phyloP scores from a whole-genome alignment of 176 grass and related monocot genomes.

The Musa schizocarpa region DNA sequence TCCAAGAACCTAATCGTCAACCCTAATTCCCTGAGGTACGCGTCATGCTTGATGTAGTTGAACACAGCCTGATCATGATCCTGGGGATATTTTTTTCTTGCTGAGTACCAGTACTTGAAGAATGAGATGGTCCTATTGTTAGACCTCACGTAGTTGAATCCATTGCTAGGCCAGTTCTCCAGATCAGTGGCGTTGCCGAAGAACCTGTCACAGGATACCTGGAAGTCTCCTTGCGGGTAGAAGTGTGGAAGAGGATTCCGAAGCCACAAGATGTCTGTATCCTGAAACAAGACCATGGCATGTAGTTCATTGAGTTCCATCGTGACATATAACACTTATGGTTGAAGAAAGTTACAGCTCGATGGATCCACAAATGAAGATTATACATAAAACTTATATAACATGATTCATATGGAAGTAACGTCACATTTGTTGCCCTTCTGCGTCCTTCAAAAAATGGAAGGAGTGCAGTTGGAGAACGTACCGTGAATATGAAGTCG shows the following conservation, averaged over 20 bases:
- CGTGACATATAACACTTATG: too few relatives aligned
- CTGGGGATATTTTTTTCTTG: slow-evolving; percentile 28
- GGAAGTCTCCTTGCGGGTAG: slow-evolving; percentile 49
- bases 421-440: too few relatives aligned
- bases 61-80: slow-evolving; percentile 66
- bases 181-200: slow-evolving; percentile 43
- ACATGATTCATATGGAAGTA: too few relatives aligned
- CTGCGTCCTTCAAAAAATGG: too few relatives aligned
- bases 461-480: neutral
- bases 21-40: slow-evolving; percentile 13
- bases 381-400: too few relatives aligned
- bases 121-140: slow-evolving; percentile 40
- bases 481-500: slow-evolving; percentile 73
- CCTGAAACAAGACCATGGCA: slow-evolving; percentile 26
- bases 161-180: slow-evolving; percentile 52
- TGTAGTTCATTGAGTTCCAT: too few relatives aligned
- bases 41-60: slow-evolving; percentile 14
- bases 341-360: too few relatives aligned
- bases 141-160: slow-evolving; percentile 54
- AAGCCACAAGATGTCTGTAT: slow-evolving; percentile 81
- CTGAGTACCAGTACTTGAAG: slow-evolving; percentile 49
- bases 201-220: slow-evolving; percentile 57
- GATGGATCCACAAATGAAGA: too few relatives aligned
- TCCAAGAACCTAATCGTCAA: slow-evolving; percentile 61
- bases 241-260: slow-evolving; percentile 66